A percentile compares a stretch with the other conserved stretches of the same genome.
Evolutionary conservation across 768 basidiomycete genomes (phyloP).

Genomic region (Mycena floridula): DNA sequence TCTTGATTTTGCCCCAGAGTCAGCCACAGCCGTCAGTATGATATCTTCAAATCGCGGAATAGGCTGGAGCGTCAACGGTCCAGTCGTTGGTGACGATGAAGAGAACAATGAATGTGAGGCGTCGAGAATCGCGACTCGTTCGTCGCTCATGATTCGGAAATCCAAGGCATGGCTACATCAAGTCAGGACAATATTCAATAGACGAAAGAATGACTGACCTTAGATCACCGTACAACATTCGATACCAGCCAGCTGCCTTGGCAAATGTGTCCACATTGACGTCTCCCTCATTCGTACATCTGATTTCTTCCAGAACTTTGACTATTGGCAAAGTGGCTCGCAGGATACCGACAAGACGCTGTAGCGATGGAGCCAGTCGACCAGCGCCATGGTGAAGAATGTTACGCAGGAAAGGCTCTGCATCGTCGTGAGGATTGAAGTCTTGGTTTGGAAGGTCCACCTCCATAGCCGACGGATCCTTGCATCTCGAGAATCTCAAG

Average conservation of each 20-base stretch:
- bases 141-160: slow-evolving; percentile 64
- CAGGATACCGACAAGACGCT: slow-evolving; percentile 61
- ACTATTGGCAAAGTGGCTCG: slow-evolving; percentile 76
- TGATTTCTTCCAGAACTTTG: slow-evolving; percentile 58
- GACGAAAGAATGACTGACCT: slow-evolving; percentile 32
- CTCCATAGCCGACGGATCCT: slow-evolving; percentile 4
- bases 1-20: slow-evolving; percentile 21
- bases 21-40: slow-evolving; percentile 42
- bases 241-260: slow-evolving; percentile 80
- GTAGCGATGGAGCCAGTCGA: slow-evolving; percentile 56
- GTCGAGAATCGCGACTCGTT: slow-evolving; percentile 69
- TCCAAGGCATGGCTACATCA: slow-evolving; percentile 65
- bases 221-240: slow-evolving; percentile 63
- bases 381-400: slow-evolving; percentile 64
- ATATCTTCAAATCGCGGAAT: slow-evolving; percentile 56
- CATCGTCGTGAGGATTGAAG: slow-evolving; percentile 74
- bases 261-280: slow-evolving; percentile 57
- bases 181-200: slow-evolving; percentile 1
- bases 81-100: slow-evolving; percentile 3
- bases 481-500: slow-evolving; percentile 60
- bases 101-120: slow-evolving; percentile 56
- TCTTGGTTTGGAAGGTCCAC: slow-evolving; percentile 18
- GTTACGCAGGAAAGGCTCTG: slow-evolving; percentile 68
- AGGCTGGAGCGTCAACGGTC: slow-evolving; percentile 32
- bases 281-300: slow-evolving; percentile 24